These are phyloP conservation scores for Abortiporus biennis DNA, from an alignment of 1,284 basidiomycete species.

Conservation along the genomic window DNA sequence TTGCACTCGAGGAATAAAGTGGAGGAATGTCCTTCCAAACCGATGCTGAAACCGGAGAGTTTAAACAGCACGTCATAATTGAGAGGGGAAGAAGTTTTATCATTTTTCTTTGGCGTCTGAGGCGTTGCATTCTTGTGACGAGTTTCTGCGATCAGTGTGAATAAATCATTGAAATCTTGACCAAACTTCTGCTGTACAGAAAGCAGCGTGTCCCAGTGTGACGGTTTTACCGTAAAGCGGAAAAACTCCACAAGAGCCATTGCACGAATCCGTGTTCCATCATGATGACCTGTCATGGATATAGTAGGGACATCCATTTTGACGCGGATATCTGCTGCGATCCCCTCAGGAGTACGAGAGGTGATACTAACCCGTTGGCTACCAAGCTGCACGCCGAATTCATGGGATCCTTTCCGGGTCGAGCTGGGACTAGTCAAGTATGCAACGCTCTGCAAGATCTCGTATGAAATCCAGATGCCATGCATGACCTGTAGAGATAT, in stretches of 20 bases:
- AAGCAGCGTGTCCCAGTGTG: constrained; percentile 75
- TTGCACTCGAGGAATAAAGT: constrained; percentile 70
- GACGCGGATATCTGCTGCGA: constrained; percentile 42
- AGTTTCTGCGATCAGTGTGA: constrained; percentile 57
- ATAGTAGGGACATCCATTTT: constrained; percentile 61
- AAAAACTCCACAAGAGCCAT: constrained; percentile 62
- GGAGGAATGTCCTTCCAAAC: constrained; percentile 66
- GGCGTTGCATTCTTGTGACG: constrained; percentile 32
- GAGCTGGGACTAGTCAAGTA: constrained; percentile 38
- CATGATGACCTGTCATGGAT: constrained; percentile 51
- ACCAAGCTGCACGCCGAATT: constrained; percentile 59
- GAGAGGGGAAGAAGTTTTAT: constrained; percentile 12
- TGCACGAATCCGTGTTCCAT: constrained; percentile 42
- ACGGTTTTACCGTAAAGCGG: constrained; percentile 67
- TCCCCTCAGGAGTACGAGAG: constrained; percentile 30
- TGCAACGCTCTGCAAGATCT: constrained; percentile 41
- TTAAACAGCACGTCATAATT: constrained; percentile 48
- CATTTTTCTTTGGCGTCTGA: constrained; percentile 15
- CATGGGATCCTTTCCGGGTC: constrained; percentile 27
- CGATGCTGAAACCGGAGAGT: constrained; percentile 74
- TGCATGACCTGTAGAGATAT: constrained; percentile 76
- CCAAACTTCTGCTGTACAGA: constrained; percentile 82
- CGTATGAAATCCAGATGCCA: constrained; percentile 79
- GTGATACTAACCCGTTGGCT: constrained; percentile 63
- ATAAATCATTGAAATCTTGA: constrained; percentile 77